Percentiles rank a stretch among this genome's conserved stretches.
These are phyloP conservation scores for Phytophthora hibernalis DNA, from an alignment of 352 stramenopile species.

Conservation along the genomic window DNA sequence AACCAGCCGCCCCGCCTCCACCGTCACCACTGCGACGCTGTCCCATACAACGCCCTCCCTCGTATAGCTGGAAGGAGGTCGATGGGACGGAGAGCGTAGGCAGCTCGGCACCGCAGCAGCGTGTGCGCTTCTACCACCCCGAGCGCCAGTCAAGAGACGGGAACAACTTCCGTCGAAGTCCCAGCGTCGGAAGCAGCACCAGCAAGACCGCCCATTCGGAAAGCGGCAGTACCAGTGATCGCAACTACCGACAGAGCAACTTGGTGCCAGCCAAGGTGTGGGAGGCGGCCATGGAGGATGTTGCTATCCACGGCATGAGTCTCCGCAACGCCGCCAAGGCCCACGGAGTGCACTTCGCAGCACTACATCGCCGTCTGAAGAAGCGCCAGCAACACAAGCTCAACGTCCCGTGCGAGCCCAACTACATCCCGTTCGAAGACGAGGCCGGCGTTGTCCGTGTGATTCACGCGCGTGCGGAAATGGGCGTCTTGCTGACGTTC, in stretches of 20 bases:
- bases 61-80: conserved; percentile 29
- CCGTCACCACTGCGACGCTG: conserved; percentile 15
- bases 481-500: conserved; percentile 75
- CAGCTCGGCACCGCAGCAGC: conserved; percentile 7
- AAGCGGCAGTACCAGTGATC: conserved; percentile 33
- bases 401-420: conserved; percentile 46
- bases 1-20: conserved; percentile 24
- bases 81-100: neutral
- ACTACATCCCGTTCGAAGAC: conserved; percentile 77
- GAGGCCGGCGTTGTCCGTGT: conserved; percentile 74
- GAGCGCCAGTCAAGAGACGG: conserved; percentile 21
- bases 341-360: conserved; percentile 70
- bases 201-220: conserved; percentile 23
- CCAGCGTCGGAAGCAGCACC: conserved; percentile 26
- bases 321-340: conserved; percentile 66
- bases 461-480: conserved; percentile 69
- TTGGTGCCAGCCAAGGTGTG: conserved; percentile 64
- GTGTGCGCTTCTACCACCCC: conserved; percentile 14
- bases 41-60: conserved; percentile 4
- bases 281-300: conserved; percentile 72
- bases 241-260: conserved; percentile 62
- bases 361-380: conserved; percentile 73
- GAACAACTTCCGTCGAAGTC: conserved; percentile 24
- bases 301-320: conserved; percentile 75
- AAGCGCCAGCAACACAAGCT: conserved; percentile 63